Percentiles rank a stretch among this genome's conserved stretches.
phyloP scores from a whole-genome alignment of 2,329 filamentous ascomycete genomes.

The Colletotrichum plurivorum region DNA sequence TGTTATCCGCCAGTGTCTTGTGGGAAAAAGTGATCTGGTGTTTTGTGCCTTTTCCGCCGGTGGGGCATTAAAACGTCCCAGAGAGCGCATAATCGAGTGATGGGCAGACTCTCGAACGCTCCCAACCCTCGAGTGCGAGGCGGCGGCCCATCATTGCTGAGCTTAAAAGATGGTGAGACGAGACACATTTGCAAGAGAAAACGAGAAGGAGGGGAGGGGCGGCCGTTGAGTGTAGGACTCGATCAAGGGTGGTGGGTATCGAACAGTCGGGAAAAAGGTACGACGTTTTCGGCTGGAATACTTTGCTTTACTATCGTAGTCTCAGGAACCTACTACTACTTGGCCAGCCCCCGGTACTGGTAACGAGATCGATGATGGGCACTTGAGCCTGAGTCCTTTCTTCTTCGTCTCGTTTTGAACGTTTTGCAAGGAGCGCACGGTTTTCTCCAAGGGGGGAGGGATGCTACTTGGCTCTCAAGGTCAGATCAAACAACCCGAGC shows the following conservation, averaged over 20 bases:
- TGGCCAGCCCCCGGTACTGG: too few species aligned
- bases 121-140: slow-evolving; percentile 2
- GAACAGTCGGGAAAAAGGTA: neutral
- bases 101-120: slow-evolving; percentile 15
- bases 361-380: neutral
- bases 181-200: neutral
- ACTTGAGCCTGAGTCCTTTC: neutral
- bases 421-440: neutral
- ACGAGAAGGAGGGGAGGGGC: neutral
- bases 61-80: slow-evolving; percentile 28
- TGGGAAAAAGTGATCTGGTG: neutral
- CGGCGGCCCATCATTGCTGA: slow-evolving; percentile 24
- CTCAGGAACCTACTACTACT: too few species aligned
- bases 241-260: neutral
- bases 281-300: too few species aligned
- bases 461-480: neutral
- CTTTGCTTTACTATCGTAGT: too few species aligned
- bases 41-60: neutral
- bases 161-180: slow-evolving; percentile 27
- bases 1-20: too few species aligned
- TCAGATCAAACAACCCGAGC: neutral
- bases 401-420: neutral
- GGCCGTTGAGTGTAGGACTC: neutral
- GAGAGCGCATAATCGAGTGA: slow-evolving; percentile 11
- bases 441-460: neutral